A percentile compares a stretch with the other conserved stretches of the same genome.
Conservation (phyloP, 176 grass and related monocot species). For the Rhynchospora pubera region DNA sequence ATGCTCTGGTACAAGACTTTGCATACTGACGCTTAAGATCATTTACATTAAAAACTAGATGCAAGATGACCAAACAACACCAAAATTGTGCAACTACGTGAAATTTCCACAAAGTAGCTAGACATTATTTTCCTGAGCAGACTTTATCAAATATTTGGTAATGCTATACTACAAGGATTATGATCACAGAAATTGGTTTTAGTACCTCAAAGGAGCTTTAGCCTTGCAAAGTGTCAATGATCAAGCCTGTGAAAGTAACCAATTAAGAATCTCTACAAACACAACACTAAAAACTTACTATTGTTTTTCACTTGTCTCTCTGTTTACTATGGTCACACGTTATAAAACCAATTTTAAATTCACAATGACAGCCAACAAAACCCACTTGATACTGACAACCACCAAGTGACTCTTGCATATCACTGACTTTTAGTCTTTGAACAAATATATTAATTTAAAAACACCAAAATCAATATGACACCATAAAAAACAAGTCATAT, state of each 20-base stretch:
- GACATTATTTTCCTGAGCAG: constrained; percentile 2
- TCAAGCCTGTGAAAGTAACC: constrained; percentile 1
- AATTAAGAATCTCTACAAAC: constrained; percentile 15
- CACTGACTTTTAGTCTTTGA: neutral
- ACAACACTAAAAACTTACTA: neutral
- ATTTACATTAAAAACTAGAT: neutral
- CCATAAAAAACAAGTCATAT: neutral
- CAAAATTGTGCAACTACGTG: neutral
- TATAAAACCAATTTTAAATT: neutral
- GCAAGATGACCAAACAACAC: neutral
- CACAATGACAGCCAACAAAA: neutral
- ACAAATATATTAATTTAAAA: neutral
- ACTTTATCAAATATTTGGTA: neutral
- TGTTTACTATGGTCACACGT: neutral
- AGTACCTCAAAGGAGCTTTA: constrained; percentile 21
- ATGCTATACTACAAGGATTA: neutral
- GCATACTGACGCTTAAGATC: neutral
- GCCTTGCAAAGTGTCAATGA: neutral
- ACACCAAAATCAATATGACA: neutral
- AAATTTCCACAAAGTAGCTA: neutral
- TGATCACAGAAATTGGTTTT: constrained; percentile 8
- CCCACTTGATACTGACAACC: neutral
- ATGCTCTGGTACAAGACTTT: neutral
- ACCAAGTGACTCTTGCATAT: neutral
- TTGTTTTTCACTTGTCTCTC: neutral